Base-by-base conservation (phyloP, 2,329 filamentous ascomycete species). In the Claviceps lovelessii region DNA sequence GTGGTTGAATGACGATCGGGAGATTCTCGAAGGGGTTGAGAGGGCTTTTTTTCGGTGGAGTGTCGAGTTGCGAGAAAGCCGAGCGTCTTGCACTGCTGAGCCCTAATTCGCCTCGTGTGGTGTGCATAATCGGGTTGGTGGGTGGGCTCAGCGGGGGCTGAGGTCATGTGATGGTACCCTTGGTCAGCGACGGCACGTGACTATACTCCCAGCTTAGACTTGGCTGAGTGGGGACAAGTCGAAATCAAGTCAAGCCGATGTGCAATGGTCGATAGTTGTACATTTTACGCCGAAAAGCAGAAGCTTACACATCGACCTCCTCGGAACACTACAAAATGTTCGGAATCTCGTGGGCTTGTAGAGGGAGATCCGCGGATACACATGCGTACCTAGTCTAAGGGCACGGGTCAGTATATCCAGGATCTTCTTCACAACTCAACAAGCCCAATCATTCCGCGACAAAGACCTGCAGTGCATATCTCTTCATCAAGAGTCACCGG, bases 1-100 rank as follows among this genome's bases (percentile, higher is more conserved):
- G 68, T 68, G 64, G 67, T 68, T 66, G 65, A 65, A 63, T 67
- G 67, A 67, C 67, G 64, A 64, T 64, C 62, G 60, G 52, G 63
- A 62, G 64, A 65, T 69, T 67, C 63, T 65, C 64, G 63, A 63
- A 60, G 64, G 67, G 67, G 61, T 61, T 60, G 53, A 15, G 33
- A 58, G 17, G 29, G 59, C 62, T 59, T 59, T 60, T 62, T 67
- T 69, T 68, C 65, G 64, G 66, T 69, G 66, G 67, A 69, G 64
- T 68, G 23, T 61, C 59, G 57, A 58, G 55, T 60, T 63, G 63
- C 63, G 62, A 52, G 53, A 44, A 44, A 42, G 19, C 61, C 61
- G 50, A 23, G 29, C 44, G 41, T 10, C 11, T 39, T 39, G 49
- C 49, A 50, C 45, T 54, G 52, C 53, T 53, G 61, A 71, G 68